Percentiles rank a stretch among this genome's conserved stretches.
Conservation (phyloP, 352 stramenopile species). For the Lagenidium sp. region DNA sequence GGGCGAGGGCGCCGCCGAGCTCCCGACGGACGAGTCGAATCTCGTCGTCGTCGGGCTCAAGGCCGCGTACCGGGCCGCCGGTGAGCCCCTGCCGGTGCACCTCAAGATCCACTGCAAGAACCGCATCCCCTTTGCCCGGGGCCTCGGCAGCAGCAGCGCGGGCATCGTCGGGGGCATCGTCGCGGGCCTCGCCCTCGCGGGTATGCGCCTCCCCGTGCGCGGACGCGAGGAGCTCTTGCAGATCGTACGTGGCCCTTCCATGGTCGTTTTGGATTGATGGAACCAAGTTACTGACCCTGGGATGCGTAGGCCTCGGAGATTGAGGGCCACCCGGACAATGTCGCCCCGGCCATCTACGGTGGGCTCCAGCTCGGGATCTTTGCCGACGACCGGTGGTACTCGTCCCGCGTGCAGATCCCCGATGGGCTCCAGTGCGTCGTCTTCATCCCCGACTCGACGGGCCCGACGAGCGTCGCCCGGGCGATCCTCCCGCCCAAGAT, state of each 20-base stretch:
- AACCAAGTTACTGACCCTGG: background rate
- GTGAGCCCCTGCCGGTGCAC: constrained; percentile 88
- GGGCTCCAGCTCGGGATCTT: constrained; percentile 94
- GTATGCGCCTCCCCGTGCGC: constrained; percentile 86
- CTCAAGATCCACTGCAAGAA: constrained; percentile 97
- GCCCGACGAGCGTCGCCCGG: constrained; percentile 90
- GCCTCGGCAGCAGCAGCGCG: constrained; percentile 95
- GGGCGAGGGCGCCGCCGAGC: constrained; percentile 92
- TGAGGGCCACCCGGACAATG: constrained; percentile 99
- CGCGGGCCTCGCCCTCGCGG: constrained; percentile 95
- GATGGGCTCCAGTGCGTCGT: constrained; percentile 96
- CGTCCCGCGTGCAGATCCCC: constrained; percentile 94
- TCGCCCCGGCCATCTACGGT: constrained; percentile 98
- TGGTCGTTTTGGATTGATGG: background rate
- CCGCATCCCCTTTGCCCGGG: constrained; percentile 95
- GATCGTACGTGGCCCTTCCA: constrained; percentile 27
- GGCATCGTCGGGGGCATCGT: constrained; percentile 99
- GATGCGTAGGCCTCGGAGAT: constrained; percentile 86
- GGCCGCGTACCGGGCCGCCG: constrained; percentile 92
- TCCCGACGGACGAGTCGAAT: constrained; percentile 89
- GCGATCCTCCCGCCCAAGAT: constrained; percentile 88
- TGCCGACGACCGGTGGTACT: constrained; percentile 95
- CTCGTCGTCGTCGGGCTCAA: constrained; percentile 92
- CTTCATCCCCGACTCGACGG: constrained; percentile 98
- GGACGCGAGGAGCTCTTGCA: constrained; percentile 95